phyloP scores from a whole-genome alignment of 352 stramenopile genomes.

The Globisporangium barbulae region DNA sequence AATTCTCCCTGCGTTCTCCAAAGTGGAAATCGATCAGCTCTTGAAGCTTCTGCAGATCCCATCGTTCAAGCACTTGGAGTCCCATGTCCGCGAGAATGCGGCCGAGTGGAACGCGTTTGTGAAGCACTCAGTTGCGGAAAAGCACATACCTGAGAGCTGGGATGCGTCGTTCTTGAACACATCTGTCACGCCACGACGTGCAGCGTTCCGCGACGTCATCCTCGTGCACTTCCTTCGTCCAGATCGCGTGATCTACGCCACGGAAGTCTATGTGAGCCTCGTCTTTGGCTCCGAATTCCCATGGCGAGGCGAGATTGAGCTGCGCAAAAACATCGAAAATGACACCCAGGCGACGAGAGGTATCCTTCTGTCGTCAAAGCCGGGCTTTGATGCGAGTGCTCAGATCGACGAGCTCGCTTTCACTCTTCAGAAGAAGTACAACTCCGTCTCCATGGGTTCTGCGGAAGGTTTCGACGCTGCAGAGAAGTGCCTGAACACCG shows the following conservation, averaged over 20 bases:
- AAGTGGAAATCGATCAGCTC: conserved; percentile 81
- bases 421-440: conserved; percentile 90
- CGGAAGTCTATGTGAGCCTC: conserved; percentile 68
- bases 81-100: conserved; percentile 58
- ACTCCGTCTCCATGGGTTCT: conserved; percentile 98
- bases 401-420: conserved; percentile 95
- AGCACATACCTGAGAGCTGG: conserved; percentile 61
- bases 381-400: conserved; percentile 97
- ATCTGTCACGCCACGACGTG: conserved; percentile 40
- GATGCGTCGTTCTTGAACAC: conserved; percentile 38
- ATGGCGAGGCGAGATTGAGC: conserved; percentile 94
- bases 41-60: conserved; percentile 70
- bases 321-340: conserved; percentile 91
- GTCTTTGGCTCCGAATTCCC: conserved; percentile 92
- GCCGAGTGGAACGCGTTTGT: conserved; percentile 81
- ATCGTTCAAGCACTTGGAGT: conserved; percentile 77
- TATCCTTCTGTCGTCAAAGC: conserved; percentile 96
- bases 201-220: conserved; percentile 79
- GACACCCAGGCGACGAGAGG: conserved; percentile 90
- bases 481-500: conserved; percentile 93
- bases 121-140: conserved; percentile 70
- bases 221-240: conserved; percentile 86
- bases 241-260: conserved; percentile 84
- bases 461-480: conserved; percentile 95
- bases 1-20: conserved; percentile 55